Evolutionary conservation across 345 rosid genomes (phyloP), one percentile per base, ranked within the genome.

Genomic region (Arabis alpina): DNA sequence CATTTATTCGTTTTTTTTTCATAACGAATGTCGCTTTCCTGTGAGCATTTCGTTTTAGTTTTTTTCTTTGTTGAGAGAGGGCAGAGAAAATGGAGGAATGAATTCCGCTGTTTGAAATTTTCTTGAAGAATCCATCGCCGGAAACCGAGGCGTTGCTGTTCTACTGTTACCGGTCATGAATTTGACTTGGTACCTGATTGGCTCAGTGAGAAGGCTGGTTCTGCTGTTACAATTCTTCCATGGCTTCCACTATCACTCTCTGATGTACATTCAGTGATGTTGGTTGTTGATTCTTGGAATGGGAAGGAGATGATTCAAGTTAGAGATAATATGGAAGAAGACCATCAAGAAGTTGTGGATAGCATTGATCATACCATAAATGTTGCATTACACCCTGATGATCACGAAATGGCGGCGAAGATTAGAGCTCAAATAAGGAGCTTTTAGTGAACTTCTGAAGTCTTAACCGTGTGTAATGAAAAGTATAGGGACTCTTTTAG

Each of bases 171-270:
- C n/a, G n/a, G n/a, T n/a, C n/a, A 76, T 58, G 86, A 81, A 59
- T 89, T 88, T 30, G 77, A 81, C 14, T 71, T 83, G 24, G 54
- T 89, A 3, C 94, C 94, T 2, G 80, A 15, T 48, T 92, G 91
- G 89, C 84, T 88, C 12, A 80, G 70, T 61, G 71, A 70, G 52
- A 71, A 65, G 0, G 77, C 60, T 37, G 54, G 52, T 11, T 15
- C 44, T 59, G 11, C 42, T 71, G 78, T 71, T 34, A 16, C 40
- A 39, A 30, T 83, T 73, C 74, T 91, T 54, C 83, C 90, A 24
- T 89, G 90, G 93, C 85, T 89, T 78, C 94, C 98, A 19, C 32
- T 88, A 44, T 72, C 85, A 0, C 14, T 0, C 16, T 55, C 54
- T 56, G 85, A 82, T 61, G 66, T 78, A 64, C 52, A 45, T 27